Conservation (phyloP, 169 alveolate species). For the Neospora caninum region DNA sequence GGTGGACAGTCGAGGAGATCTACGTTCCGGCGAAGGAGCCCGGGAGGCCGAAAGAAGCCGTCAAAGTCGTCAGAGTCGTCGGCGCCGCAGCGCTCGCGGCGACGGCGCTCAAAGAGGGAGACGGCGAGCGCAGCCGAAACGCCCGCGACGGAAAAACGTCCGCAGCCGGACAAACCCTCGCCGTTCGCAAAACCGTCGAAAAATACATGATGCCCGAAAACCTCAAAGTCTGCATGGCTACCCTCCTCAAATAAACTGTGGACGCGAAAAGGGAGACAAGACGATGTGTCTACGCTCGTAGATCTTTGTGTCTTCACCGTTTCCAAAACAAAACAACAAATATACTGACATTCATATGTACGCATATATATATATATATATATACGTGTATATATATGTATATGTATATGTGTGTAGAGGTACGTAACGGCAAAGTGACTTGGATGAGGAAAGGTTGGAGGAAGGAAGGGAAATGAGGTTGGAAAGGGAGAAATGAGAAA, state of each 20-base stretch:
- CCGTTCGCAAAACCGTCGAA: conserved; percentile 50
- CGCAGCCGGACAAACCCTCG: conserved; percentile 43
- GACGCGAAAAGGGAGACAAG: too few relatives aligned
- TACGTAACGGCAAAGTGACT: too few relatives aligned
- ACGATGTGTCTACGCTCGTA: neutral
- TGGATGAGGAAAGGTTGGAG: too few relatives aligned
- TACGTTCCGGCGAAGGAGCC: neutral
- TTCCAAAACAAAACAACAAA: neutral
- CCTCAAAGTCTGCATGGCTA: conserved; percentile 48
- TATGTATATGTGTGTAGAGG: neutral
- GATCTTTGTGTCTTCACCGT: neutral
- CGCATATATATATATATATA: neutral
- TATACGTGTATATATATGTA: neutral
- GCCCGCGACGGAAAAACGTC: neutral
- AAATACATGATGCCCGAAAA: conserved; percentile 52
- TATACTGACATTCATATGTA: neutral
- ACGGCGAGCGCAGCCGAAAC: neutral
- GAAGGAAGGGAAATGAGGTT: too few relatives aligned
- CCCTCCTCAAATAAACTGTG: conserved; percentile 37
- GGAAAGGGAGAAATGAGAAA: too few relatives aligned
- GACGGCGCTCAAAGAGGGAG: conserved; percentile 18
- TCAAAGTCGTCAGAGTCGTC: neutral
- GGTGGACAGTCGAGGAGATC: conserved; percentile 49
- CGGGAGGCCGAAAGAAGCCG: neutral
- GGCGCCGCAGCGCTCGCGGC: conserved; percentile 44